Base-by-base conservation (phyloP, 805 yeast species). In the Teunomyces aglyptinius region DNA sequence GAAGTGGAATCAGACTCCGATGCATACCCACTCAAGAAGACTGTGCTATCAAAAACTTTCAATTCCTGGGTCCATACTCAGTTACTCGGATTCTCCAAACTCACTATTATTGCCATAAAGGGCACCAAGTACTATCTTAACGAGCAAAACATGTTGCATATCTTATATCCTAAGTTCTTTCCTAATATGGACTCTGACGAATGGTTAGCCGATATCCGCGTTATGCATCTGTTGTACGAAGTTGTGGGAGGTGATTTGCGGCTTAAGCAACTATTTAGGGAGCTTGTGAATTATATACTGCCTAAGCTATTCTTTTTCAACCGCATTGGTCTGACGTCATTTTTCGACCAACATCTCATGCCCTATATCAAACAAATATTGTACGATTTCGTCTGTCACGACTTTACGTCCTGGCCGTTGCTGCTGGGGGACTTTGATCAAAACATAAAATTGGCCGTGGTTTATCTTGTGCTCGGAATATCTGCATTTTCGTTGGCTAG, bases 141-240 rank as follows among this genome's bases (percentile, higher is more conserved):
- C 39, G 76, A 71, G 44, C 77, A 72, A 48, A 71, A 70, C 46
- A 64, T 70, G 64, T 57, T 71, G 35, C 77, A 73, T 45, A 71
- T 73, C 26, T 56, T 71, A 13, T 73, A 73, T 51, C 77, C 77
- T 11, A 70, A 70, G 43, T 70, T 69, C 54, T 72, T 66, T 42
- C 75, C 75, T 35, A 71, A 71, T 41, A 59, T 67, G 20, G 75
- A 70, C 44, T 63, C 70, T 0, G 75, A 70, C 48, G 71, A 70
- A 42, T 73, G 76, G 75, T 38, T 50, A 10, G 71, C 71, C 0
- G 50, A 56, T 26, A 51, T 50, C 10, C 49, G 57, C 24, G 49
- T 58, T 6, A 22, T 58, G 8, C 49, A 51, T 12, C 47, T 53
- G 32, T 47, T 65, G 16, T 56, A 58, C 49, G 45, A 47, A 6